Conservation (phyloP, 306 rosid species). For the Psophocarpus tetragonolobus region DNA sequence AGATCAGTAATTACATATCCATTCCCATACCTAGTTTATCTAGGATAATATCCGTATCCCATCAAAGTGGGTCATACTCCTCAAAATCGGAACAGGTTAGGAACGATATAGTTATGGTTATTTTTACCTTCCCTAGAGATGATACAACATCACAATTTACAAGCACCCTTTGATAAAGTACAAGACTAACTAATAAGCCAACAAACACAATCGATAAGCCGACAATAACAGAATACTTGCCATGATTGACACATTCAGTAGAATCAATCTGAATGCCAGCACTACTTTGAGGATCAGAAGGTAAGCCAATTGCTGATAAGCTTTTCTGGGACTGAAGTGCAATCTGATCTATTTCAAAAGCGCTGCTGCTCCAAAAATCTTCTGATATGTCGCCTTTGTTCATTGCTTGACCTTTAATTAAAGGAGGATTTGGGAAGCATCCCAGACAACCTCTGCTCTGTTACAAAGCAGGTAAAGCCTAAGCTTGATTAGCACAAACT, state of each 20-base stretch:
- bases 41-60: too few relatives aligned
- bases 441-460: conserved; percentile 96
- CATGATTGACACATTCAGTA: conserved; percentile 74
- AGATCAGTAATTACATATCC: too few relatives aligned
- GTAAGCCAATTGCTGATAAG: conserved; percentile 41
- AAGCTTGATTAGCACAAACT: conserved; percentile 52
- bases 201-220: conserved; percentile 6
- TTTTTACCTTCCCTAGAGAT: too few relatives aligned
- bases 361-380: conserved; percentile 74
- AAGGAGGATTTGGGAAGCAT: conserved; percentile 51
- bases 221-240: conserved; percentile 47
- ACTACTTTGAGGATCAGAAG: conserved; percentile 50
- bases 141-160: too few relatives aligned
- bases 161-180: conserved; percentile 16
- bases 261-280: conserved; percentile 50
- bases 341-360: conserved; percentile 59
- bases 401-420: conserved; percentile 45
- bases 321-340: conserved; percentile 59
- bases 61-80: too few relatives aligned
- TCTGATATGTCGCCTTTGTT: conserved; percentile 57
- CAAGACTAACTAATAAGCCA: conserved; percentile 20
- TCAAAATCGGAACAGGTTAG: too few relatives aligned
- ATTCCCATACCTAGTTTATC: too few relatives aligned
- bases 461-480: conserved; percentile 66
- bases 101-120: too few relatives aligned